Evolutionary conservation across 306 rosid genomes (phyloP).

Genomic region (Quercus cerris): DNA sequence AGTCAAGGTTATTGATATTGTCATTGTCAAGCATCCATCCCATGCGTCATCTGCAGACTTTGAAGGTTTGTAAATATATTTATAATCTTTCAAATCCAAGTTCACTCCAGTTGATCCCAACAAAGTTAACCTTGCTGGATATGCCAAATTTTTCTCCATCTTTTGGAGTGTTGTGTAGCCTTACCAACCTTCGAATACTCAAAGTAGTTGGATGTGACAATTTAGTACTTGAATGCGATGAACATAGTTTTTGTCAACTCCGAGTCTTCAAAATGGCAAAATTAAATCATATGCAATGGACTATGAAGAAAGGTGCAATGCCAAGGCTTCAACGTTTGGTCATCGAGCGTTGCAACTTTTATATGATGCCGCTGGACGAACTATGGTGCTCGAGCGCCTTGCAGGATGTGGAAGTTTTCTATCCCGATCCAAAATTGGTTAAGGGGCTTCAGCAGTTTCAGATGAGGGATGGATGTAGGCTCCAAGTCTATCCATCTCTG

Average conservation of each 20-base stretch:
- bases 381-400: too few species aligned
- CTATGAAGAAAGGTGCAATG: too few species aligned
- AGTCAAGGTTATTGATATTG: neutral
- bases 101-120: neutral
- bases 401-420: too few species aligned
- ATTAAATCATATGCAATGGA: rapidly evolving
- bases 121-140: neutral
- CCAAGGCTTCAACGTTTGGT: too few species aligned
- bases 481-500: too few species aligned
- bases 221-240: rapidly evolving
- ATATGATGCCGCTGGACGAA: too few species aligned
- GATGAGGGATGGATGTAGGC: too few species aligned
- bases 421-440: too few species aligned
- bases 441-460: too few species aligned
- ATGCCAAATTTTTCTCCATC: neutral
- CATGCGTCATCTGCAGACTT: neutral
- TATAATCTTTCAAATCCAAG: neutral
- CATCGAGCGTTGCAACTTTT: rapidly evolving
- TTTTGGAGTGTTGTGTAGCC: neutral
- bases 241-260: rapidly evolving
- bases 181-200: slow-evolving; percentile 13
- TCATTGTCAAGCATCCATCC: neutral
- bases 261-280: too few species aligned
- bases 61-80: neutral
- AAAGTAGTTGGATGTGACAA: rapidly evolving